These are phyloP conservation scores for Cryptococcus floricola DNA, from an alignment of 1,284 basidiomycete genomes.

Conservation along the genomic window DNA sequence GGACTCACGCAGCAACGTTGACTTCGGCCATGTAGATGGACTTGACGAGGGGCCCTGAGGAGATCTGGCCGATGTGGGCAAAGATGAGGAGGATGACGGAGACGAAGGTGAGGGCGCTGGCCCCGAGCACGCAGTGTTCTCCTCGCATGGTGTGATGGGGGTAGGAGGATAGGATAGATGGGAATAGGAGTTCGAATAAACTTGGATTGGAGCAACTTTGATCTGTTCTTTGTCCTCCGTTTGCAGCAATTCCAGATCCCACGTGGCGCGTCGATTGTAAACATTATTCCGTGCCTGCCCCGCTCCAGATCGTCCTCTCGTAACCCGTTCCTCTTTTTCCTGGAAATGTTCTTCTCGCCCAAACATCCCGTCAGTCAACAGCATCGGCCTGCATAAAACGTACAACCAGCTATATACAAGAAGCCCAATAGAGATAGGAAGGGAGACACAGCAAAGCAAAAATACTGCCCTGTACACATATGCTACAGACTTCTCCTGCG, in stretches of 20 bases:
- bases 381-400: no score
- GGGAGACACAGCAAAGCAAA: neutral
- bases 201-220: neutral
- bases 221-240: no score
- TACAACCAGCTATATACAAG: no score
- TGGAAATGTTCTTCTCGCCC: no score
- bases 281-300: no score
- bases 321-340: no score
- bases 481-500: neutral
- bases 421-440: no score
- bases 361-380: no score
- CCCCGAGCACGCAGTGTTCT: slow-evolving; percentile 46
- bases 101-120: slow-evolving; percentile 36
- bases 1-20: slow-evolving; percentile 40
- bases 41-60: slow-evolving; percentile 27
- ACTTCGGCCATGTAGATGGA: slow-evolving; percentile 42
- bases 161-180: neutral
- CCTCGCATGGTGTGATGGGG: slow-evolving; percentile 28
- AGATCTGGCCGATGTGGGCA: slow-evolving; percentile 44
- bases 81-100: slow-evolving; percentile 45
- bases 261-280: no score
- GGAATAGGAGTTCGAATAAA: neutral
- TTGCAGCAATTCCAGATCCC: no score
- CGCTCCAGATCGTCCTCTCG: no score
- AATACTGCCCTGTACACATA: neutral